Evolutionary conservation across 1,284 basidiomycete genomes (phyloP).

Genomic region (Salmacisia buchloeana): DNA sequence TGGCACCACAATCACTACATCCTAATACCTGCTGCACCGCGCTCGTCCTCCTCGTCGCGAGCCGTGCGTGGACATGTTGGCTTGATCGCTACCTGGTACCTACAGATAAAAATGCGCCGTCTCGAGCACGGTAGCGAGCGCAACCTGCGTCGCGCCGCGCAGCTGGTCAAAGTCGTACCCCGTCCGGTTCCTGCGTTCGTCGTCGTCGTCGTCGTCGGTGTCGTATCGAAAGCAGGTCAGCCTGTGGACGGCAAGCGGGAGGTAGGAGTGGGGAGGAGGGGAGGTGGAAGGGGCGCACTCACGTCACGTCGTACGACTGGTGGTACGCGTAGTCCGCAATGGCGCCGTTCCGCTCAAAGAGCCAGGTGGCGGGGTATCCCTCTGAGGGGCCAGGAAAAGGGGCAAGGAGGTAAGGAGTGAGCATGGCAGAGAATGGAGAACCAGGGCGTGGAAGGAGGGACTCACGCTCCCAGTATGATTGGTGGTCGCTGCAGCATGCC

Average conservation of each 20-base stretch:
- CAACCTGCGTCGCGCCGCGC: constrained; percentile 34
- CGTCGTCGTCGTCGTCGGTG: no score
- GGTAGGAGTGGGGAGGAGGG: no score
- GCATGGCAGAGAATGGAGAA: background rate
- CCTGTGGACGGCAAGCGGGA: no score
- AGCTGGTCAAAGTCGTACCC: constrained; percentile 50
- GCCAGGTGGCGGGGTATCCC: constrained; percentile 33
- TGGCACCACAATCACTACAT: no score
- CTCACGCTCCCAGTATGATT: constrained; percentile 38
- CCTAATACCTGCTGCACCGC: no score
- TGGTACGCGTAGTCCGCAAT: constrained; percentile 50
- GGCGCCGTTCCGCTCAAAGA: constrained; percentile 50
- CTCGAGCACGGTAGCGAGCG: constrained; percentile 30
- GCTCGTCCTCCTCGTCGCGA: no score
- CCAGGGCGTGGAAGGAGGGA: constrained; percentile 21
- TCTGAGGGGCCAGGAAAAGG: no score
- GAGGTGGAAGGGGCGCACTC: no score
- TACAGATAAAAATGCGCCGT: constrained; percentile 17
- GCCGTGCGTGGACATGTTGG: no score
- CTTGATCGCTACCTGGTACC: no score
- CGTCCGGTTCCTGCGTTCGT: constrained; percentile 18
- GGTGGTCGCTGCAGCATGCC: constrained; percentile 50
- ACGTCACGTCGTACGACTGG: constrained; percentile 9
- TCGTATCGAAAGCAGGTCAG: background rate
- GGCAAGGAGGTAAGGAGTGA: no score